Conservation (phyloP, 2,329 filamentous ascomycete species). For the Rutstroemia sp. region DNA sequence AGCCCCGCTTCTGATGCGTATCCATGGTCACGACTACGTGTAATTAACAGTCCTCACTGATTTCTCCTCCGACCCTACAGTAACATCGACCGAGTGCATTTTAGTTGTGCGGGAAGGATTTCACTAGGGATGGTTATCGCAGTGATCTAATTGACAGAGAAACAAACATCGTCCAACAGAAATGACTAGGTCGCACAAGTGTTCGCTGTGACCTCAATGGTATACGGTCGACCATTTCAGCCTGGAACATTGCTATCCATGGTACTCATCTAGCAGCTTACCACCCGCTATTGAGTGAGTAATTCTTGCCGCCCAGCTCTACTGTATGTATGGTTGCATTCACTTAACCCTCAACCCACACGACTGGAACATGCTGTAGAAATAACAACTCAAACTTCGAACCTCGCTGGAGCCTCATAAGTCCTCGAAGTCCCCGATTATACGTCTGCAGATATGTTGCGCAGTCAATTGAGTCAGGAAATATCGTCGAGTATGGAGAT, state of each 20-base stretch:
- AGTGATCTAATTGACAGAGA: no score
- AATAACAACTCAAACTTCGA: not conserved
- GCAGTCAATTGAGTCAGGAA: not conserved
- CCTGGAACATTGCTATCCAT: not conserved
- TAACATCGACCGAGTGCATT: no score
- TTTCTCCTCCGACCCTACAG: no score
- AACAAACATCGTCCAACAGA: no score
- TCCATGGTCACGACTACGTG: no score
- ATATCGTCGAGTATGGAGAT: conserved; percentile 10
- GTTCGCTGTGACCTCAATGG: no score
- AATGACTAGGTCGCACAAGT: no score
- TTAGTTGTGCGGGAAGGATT: no score
- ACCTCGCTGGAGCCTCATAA: not conserved
- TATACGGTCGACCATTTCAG: not conserved
- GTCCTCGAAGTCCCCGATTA: not conserved
- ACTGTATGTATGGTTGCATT: not conserved
- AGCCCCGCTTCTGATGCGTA: no score
- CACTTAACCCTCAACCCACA: not conserved
- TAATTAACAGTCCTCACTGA: no score
- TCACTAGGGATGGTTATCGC: no score
- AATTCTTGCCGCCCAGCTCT: not conserved
- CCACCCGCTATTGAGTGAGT: not conserved
- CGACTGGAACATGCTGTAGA: not conserved
- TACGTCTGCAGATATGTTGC: not conserved
- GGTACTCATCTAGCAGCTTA: no score